Evolutionary conservation across 495 filamentous ascomycete species (phyloP).

Genomic region (Amniculicola lignicola): DNA sequence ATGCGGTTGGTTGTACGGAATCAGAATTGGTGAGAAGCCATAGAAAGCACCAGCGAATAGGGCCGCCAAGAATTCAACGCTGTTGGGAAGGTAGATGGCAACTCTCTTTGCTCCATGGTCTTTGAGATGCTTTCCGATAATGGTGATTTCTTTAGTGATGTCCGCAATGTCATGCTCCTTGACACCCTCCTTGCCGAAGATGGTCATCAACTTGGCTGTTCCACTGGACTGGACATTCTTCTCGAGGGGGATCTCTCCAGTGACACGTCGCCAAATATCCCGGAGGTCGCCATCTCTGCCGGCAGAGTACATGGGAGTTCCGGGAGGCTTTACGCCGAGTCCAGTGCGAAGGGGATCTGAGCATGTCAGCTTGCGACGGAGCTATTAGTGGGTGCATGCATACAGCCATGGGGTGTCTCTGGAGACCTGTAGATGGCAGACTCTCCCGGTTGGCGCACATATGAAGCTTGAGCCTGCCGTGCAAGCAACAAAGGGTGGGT

Average conservation of each 20-base stretch:
- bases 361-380: constrained; percentile 5
- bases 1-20: constrained; percentile 75
- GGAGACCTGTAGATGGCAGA: constrained; percentile 77
- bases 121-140: constrained; percentile 74
- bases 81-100: constrained; percentile 90
- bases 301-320: constrained; percentile 73
- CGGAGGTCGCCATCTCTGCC: constrained; percentile 87
- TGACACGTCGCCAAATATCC: constrained; percentile 82
- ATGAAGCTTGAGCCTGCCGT: constrained; percentile 72
- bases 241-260: constrained; percentile 58
- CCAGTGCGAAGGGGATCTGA: constrained; percentile 69
- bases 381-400: not conserved
- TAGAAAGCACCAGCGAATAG: constrained; percentile 81
- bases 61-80: constrained; percentile 74
- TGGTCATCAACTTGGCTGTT: constrained; percentile 74
- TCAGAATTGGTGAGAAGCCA: constrained; percentile 69
- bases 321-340: constrained; percentile 79
- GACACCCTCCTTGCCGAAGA: constrained; percentile 70
- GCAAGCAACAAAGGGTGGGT: constrained; percentile 86
- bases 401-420: constrained; percentile 72
- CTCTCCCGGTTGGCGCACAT: constrained; percentile 78
- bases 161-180: constrained; percentile 68
- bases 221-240: constrained; percentile 40
- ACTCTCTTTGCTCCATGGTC: constrained; percentile 68
- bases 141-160: constrained; percentile 79